Evolutionary conservation across 805 yeast genomes (phyloP).

Genomic region (Yarrowia divulgata): DNA sequence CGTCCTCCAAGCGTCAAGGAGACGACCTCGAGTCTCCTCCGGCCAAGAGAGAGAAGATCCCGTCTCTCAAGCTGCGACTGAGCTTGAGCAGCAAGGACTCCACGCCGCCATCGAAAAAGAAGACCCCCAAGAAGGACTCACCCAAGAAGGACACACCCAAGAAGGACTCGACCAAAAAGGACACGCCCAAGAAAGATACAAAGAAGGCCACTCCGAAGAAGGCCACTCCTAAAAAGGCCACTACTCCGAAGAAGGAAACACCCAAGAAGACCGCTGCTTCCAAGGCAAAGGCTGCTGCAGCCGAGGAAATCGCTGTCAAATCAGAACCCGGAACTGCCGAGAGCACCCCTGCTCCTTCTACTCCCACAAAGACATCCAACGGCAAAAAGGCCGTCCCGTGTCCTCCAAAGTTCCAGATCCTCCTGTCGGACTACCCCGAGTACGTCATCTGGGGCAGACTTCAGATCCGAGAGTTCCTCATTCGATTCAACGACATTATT

Average conservation of each 20-base stretch:
- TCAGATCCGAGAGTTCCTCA: slow-evolving; percentile 51
- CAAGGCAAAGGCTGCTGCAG: not conserved
- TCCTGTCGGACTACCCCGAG: slow-evolving; percentile 45
- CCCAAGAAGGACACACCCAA: slow-evolving; percentile 5
- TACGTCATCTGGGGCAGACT: slow-evolving; percentile 50
- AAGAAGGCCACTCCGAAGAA: slow-evolving; percentile 10
- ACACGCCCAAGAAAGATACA: not conserved
- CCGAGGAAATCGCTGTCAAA: slow-evolving; percentile 21
- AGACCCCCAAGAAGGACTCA: not conserved
- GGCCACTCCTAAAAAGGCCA: not conserved
- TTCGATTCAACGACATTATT: slow-evolving; percentile 52
- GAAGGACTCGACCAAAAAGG: slow-evolving; percentile 5
- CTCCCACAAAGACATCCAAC: slow-evolving; percentile 12
- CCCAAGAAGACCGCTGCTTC: slow-evolving; percentile 7
- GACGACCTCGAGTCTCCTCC: slow-evolving; percentile 27
- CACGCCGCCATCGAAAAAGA: slow-evolving; percentile 11
- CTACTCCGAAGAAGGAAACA: not conserved
- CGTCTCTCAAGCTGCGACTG: slow-evolving; percentile 27
- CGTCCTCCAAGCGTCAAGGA: not conserved
- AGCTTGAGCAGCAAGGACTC: slow-evolving; percentile 18
- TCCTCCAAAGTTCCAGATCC: slow-evolving; percentile 47
- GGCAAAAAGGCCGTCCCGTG: slow-evolving; percentile 34
- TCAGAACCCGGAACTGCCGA: slow-evolving; percentile 1
- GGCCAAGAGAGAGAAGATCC: slow-evolving; percentile 27
- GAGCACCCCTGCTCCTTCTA: slow-evolving; percentile 8